Evolutionary conservation across 148 eudicot species (phyloP).

Genomic region (Persicaria maculosa): DNA sequence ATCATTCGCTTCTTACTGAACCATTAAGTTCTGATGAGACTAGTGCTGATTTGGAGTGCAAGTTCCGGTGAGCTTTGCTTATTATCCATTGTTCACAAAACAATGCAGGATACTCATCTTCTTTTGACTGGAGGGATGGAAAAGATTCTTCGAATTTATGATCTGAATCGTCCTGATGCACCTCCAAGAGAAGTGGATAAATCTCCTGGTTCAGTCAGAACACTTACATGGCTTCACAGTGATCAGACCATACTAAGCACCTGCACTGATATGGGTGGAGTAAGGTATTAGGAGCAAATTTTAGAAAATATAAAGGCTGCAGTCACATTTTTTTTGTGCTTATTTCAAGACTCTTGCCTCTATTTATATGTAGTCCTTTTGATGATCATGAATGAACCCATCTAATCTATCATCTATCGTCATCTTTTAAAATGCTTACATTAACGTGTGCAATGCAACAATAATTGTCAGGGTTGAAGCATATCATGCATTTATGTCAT

Average conservation of each 20-base stretch:
- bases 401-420: neutral
- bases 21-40: neutral
- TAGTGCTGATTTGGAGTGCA: neutral
- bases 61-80: neutral
- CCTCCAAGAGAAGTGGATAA: conserved; percentile 88
- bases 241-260: conserved; percentile 92
- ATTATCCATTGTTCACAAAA: neutral
- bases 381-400: neutral
- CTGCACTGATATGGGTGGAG: conserved; percentile 83
- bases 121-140: conserved; percentile 93
- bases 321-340: neutral
- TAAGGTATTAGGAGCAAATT: conserved; percentile 41
- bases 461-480: no score
- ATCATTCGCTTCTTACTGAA: neutral
- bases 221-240: conserved; percentile 56
- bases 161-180: conserved; percentile 80
- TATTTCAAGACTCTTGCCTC: no score
- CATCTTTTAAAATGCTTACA: no score
- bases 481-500: neutral
- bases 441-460: no score
- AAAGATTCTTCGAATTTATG: conserved; percentile 80
- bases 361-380: neutral
- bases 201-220: conserved; percentile 93
- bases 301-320: no score
- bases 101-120: conserved; percentile 51